Evolutionary conservation across 495 filamentous ascomycete species (phyloP), one percentile per base, ranked within the genome.

Genomic region (Tuber brumale): DNA sequence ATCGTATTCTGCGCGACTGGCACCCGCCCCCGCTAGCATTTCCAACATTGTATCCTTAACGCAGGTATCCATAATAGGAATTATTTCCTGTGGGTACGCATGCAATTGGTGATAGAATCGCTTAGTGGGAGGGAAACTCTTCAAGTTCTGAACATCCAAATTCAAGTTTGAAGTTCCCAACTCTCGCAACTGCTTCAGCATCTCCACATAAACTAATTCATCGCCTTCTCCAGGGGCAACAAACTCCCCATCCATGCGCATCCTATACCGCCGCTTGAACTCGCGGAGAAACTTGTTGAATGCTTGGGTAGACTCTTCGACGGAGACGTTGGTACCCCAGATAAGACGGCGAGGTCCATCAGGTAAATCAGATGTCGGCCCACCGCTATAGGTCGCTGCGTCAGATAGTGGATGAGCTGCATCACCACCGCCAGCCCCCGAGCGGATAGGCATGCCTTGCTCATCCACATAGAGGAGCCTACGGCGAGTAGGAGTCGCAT

Each of bases 281-380:
- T 95, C 94, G 75, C 89, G 88, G 41, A 99, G 86, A 82, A 98
- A 99, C 75, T 95, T 94, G 76, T 94, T 94, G 87, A 97, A 96
- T 0, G 90, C 87, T 70, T 89, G 89, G 83, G 94, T 92, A 19
- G 94, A 92, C 83, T 99, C 94, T 73, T 92, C 90, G 66, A 98
- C 91, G 2, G 95, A 96, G 75, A 99, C 92, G 71, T 97, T 98
- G 70, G 95, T 98, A 82, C 96, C 95, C 96, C 96, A 99, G 75
- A 99, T 94, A 57, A 97, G 90, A 75, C 92, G 88, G 70, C 91
- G 91, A 72, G 97, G 90, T 2, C 89, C 91, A 82, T 97, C 92
- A 0, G 94, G 94, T 31, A 80, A 57, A 83, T 99, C 95, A 1
- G 94, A 97, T 18, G 96, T 98, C 74, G 81, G 79, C 10, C 76